phyloP scores from a whole-genome alignment of 164 flowering plant genomes.

The Dillenia suffruticosa region DNA sequence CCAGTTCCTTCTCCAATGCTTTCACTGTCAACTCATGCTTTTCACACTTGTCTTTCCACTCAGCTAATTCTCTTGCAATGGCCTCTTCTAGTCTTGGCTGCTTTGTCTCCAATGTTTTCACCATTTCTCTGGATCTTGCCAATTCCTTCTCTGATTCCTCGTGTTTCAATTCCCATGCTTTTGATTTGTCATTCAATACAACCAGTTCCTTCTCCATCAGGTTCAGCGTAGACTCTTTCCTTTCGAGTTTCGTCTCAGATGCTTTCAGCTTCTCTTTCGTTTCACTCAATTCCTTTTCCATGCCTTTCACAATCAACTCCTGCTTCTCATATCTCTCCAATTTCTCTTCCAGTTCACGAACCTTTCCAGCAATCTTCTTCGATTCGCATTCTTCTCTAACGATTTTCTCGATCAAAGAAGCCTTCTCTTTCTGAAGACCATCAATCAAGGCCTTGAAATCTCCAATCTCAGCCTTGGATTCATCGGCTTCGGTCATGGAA shows the following conservation, averaged over 20 bases:
- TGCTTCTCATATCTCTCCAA: slow-evolving; percentile 21
- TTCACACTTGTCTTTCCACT: slow-evolving; percentile 13
- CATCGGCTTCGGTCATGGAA: slow-evolving; percentile 35
- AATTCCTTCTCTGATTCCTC: no score
- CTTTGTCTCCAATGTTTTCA: slow-evolving; percentile 8
- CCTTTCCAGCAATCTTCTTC: slow-evolving; percentile 17
- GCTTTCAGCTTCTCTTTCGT: slow-evolving; percentile 21
- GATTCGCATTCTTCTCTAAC: slow-evolving; percentile 6
- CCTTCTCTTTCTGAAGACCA: slow-evolving; percentile 35
- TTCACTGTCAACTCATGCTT: slow-evolving; percentile 16
- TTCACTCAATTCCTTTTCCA: slow-evolving; percentile 33
- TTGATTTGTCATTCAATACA: not conserved
- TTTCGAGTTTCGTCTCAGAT: slow-evolving; percentile 10
- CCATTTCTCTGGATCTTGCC: no score
- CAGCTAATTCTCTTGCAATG: slow-evolving; percentile 1
- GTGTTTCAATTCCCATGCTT: no score
- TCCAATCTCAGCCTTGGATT: slow-evolving; percentile 28
- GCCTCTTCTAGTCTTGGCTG: slow-evolving; percentile 12
- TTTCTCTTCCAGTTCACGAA: slow-evolving; percentile 14
- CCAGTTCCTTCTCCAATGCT: slow-evolving; percentile 19
- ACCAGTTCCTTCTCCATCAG: slow-evolving; percentile 17
- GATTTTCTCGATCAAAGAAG: slow-evolving; percentile 10
- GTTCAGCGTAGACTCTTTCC: slow-evolving; percentile 4
- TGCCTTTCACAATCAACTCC: slow-evolving; percentile 21
- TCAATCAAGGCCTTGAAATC: slow-evolving; percentile 26